phyloP scores from a whole-genome alignment of 495 filamentous ascomycete species.

The Hyaloscypha hepaticicola region DNA sequence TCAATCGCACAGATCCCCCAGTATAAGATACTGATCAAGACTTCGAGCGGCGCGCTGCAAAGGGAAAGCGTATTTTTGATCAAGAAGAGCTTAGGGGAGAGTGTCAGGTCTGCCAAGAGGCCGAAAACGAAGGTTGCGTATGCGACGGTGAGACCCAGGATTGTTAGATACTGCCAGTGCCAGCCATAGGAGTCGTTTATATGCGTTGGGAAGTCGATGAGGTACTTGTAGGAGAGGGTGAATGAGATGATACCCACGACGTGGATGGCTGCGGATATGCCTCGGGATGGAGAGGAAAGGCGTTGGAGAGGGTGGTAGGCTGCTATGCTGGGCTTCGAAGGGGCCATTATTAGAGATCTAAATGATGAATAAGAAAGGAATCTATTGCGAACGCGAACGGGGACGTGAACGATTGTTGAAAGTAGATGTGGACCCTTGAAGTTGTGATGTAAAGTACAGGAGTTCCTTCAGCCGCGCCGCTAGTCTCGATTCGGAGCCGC shows the following conservation, averaged over 20 bases:
- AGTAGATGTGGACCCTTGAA: background rate
- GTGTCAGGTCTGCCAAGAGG: constrained; percentile 72
- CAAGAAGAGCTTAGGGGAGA: constrained; percentile 62
- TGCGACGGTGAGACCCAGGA: constrained; percentile 72
- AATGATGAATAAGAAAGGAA: constrained; percentile 14
- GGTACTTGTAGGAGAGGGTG: constrained; percentile 63
- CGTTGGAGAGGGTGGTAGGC: constrained; percentile 69
- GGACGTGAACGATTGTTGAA: background rate
- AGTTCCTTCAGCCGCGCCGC: constrained; percentile 15
- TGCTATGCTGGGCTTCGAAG: constrained; percentile 21
- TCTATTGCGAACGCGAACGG: background rate
- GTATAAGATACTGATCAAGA: constrained; percentile 82
- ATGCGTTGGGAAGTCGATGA: constrained; percentile 37
- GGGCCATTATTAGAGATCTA: constrained; percentile 25
- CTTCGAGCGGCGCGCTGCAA: constrained; percentile 73
- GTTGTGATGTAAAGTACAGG: background rate
- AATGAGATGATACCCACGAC: constrained; percentile 69
- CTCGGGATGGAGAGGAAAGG: constrained; percentile 65
- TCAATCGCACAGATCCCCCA: constrained; percentile 74
- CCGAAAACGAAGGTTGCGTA: constrained; percentile 67
- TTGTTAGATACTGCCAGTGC: constrained; percentile 83
- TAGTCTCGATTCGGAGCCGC: background rate
- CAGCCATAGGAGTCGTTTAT: constrained; percentile 75
- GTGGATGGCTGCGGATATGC: constrained; percentile 69
- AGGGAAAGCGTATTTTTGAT: constrained; percentile 73